Conservation (phyloP, 31 red algal species). For the Bonnemaisonia californica region DNA sequence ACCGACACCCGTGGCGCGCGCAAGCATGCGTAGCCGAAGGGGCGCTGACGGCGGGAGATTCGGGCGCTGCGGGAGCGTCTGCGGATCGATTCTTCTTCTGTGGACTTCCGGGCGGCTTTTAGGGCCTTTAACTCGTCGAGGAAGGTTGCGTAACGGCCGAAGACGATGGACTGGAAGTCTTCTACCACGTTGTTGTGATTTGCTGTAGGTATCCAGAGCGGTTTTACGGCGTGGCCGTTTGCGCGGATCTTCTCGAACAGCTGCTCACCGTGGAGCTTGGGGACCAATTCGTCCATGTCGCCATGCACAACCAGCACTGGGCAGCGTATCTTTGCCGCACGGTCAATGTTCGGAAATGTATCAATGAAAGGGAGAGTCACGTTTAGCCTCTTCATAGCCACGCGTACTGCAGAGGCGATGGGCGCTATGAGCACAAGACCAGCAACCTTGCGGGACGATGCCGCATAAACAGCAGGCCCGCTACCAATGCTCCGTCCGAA, state of each 20-base stretch:
- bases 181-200: constrained; percentile 82
- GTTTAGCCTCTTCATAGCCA: constrained; percentile 62
- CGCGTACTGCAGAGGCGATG: constrained; percentile 73
- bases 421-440: constrained; percentile 78
- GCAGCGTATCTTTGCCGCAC: constrained; percentile 53
- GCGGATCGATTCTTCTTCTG: not conserved
- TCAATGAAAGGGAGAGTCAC: constrained; percentile 70
- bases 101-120: not conserved
- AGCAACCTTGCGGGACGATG: constrained; percentile 44
- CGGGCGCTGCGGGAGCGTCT: not conserved
- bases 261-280: constrained; percentile 64
- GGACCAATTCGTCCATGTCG: constrained; percentile 83
- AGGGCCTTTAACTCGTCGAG: constrained; percentile 55
- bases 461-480: constrained; percentile 64
- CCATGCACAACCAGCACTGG: constrained; percentile 88
- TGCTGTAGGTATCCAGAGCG: constrained; percentile 70
- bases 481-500: constrained; percentile 75
- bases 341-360: constrained; percentile 76
- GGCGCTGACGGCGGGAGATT: not conserved
- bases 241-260: constrained; percentile 67
- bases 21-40: not conserved
- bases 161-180: constrained; percentile 61
- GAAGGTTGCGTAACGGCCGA: constrained; percentile 51
- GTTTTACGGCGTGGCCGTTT: constrained; percentile 60
- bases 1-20: not conserved